Percentiles rank a stretch among this genome's conserved stretches.
These are phyloP conservation scores for Nemania bipapillata DNA, from an alignment of 2,329 filamentous ascomycete genomes.

Conservation along the genomic window DNA sequence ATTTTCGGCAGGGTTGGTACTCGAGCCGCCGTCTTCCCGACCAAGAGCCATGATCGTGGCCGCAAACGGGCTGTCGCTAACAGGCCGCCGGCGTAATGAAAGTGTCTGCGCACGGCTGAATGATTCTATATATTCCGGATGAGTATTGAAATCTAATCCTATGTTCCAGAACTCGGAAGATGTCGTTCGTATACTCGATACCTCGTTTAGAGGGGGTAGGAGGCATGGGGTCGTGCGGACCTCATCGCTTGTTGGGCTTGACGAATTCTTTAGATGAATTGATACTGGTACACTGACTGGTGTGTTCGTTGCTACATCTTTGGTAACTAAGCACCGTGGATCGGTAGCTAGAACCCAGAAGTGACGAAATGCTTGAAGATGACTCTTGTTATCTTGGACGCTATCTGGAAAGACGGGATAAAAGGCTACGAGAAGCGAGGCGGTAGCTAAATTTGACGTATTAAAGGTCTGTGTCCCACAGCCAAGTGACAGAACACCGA, in stretches of 20 bases:
- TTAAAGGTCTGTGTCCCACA: constrained; percentile 93
- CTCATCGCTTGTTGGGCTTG: constrained; percentile 43
- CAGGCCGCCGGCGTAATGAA: constrained; percentile 75
- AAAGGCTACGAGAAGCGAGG: constrained; percentile 86
- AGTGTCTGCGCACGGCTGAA: constrained; percentile 78
- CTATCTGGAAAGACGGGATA: constrained; percentile 91
- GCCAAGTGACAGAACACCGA: constrained; percentile 89
- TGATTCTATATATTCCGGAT: constrained; percentile 69
- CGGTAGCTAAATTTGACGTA: constrained; percentile 86
- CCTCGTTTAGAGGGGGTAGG: constrained; percentile 71
- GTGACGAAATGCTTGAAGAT: constrained; percentile 95
- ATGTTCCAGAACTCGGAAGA: constrained; percentile 82
- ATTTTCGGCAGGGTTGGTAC: constrained; percentile 50
- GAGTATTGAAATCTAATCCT: constrained; percentile 75
- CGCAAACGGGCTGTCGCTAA: constrained; percentile 75
- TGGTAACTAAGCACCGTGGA: constrained; percentile 84
- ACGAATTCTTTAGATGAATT: constrained; percentile 65
- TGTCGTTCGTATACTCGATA: constrained; percentile 68
- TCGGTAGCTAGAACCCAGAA: constrained; percentile 97
- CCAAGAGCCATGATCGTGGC: constrained; percentile 80
- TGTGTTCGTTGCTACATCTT: constrained; percentile 85
- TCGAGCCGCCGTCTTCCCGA: constrained; percentile 53
- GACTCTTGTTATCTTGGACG: constrained; percentile 92
- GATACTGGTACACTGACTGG: constrained; percentile 78
- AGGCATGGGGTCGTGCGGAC: constrained; percentile 67